Evolutionary conservation across 2,329 filamentous ascomycete species (phyloP), one percentile per base, ranked within the genome.

Genomic region (Fusarium verrucosum): DNA sequence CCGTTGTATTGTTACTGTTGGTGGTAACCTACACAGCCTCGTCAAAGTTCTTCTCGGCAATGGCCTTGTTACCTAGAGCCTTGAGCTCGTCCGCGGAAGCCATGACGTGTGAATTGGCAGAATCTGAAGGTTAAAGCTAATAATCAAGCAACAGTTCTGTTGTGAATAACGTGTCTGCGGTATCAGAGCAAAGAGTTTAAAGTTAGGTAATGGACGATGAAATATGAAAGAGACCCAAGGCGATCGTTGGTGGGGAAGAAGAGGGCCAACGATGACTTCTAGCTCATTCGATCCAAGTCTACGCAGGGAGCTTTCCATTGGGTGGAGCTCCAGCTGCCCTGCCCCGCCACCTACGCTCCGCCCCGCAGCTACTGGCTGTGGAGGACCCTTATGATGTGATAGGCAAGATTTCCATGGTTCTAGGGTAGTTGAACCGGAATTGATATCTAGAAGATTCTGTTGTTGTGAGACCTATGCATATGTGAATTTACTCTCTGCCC

Each of bases 31-130:
- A 98, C 94, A 97, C 88, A 75, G 95, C 95, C 78, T 94, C 92
- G 74, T 93, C 86, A 78, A 97, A 99, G 80, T 98, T 93, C 86
- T 98, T 98, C 65, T 92, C 93, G 69, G 92, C 90, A 80, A 99
- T 99, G 80, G 96, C 94, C 85, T 96, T 96, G 85, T 99, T 99
- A 83, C 94, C 95, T 77, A 95, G 90, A 74, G 94, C 92, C 85
- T 99, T 99, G 74, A 99, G 88, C 87, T 94, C 86, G 78, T 89
- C 87, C 71, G 86, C 87, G 62, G 84, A 85, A 72, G 85, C 79
- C 85, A 87, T 88, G 50, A 35, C 65, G 55, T 46, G 41, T 42
- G 37, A 42, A 35, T 43, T 44, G 37, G 33, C 62, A 63, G 47
- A 55, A 61, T 62, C 46, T 53, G 47, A 36, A 28, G 10, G 14